Conservation (phyloP, 768 basidiomycete genomes). For the Tylopilus rubrobrunneus region DNA sequence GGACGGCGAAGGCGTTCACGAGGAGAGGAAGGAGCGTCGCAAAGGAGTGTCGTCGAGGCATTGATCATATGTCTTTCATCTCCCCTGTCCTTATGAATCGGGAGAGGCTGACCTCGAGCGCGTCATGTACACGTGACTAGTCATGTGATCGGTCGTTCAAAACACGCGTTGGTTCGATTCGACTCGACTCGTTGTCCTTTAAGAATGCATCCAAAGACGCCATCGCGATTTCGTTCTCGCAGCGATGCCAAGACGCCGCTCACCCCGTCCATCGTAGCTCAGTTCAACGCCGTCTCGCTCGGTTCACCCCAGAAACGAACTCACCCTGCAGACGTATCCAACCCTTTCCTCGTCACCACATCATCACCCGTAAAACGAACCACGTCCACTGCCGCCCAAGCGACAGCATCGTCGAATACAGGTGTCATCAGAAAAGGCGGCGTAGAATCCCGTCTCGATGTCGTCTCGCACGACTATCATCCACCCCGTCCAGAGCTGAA, state of each 20-base stretch:
- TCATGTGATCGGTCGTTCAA: slow-evolving; percentile 18
- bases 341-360: slow-evolving; percentile 58
- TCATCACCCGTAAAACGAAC: slow-evolving; percentile 68
- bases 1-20: not conserved
- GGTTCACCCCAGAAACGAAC: slow-evolving; percentile 19
- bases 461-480: slow-evolving; percentile 73
- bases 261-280: slow-evolving; percentile 40
- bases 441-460: slow-evolving; percentile 71
- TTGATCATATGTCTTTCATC: not conserved
- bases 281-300: slow-evolving; percentile 36
- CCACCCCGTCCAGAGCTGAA: slow-evolving; percentile 61
- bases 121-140: slow-evolving; percentile 16
- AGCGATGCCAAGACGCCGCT: slow-evolving; percentile 49
- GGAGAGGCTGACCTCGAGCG: slow-evolving; percentile 18
- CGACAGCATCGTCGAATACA: slow-evolving; percentile 54
- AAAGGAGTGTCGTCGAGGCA: slow-evolving; percentile 8
- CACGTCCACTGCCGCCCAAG: slow-evolving; percentile 45
- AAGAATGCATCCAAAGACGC: slow-evolving; percentile 39
- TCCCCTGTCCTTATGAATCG: slow-evolving; percentile 7
- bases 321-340: slow-evolving; percentile 31
- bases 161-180: not conserved
- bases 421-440: slow-evolving; percentile 77
- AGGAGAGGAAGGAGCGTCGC: slow-evolving; percentile 12
- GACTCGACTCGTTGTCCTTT: too few relatives aligned
- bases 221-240: slow-evolving; percentile 43